Conservation (phyloP, 345 rosid genomes). For the Syzygium oleosum region DNA sequence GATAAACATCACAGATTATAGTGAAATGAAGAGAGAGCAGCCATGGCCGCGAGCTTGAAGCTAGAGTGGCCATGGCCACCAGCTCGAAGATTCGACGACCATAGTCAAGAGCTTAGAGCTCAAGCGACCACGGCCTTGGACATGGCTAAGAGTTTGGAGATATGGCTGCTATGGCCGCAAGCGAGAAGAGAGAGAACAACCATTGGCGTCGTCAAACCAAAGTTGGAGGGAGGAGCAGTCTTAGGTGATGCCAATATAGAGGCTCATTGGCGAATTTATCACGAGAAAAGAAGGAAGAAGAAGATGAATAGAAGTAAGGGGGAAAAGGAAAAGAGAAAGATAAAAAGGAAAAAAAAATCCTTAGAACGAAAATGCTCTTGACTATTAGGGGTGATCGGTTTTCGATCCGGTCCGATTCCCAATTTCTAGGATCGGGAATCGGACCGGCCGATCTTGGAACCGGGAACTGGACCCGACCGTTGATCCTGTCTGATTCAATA, state of each 20-base stretch:
- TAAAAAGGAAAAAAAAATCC: background rate
- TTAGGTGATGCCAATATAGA: background rate
- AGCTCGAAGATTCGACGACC: background rate
- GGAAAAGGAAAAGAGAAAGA: background rate
- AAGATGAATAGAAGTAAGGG: background rate
- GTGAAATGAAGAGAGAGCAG: background rate
- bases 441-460: too few relatives aligned
- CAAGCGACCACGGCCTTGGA: background rate
- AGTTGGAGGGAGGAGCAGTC: background rate
- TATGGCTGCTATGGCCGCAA: accelerated
- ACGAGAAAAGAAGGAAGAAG: background rate
- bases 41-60: background rate
- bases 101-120: background rate
- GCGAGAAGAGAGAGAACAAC: background rate
- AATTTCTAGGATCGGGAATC: too few relatives aligned
- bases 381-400: too few relatives aligned
- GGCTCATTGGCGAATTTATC: background rate
- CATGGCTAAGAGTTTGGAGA: background rate
- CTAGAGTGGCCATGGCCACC: background rate
- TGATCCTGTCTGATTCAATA: too few relatives aligned
- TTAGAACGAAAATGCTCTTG: background rate
- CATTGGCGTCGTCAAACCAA: background rate
- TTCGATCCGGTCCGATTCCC: too few relatives aligned
- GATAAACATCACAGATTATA: background rate
- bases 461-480: too few relatives aligned